phyloP scores from a whole-genome alignment of 106 monocot species.

The Chionographis japonica region DNA sequence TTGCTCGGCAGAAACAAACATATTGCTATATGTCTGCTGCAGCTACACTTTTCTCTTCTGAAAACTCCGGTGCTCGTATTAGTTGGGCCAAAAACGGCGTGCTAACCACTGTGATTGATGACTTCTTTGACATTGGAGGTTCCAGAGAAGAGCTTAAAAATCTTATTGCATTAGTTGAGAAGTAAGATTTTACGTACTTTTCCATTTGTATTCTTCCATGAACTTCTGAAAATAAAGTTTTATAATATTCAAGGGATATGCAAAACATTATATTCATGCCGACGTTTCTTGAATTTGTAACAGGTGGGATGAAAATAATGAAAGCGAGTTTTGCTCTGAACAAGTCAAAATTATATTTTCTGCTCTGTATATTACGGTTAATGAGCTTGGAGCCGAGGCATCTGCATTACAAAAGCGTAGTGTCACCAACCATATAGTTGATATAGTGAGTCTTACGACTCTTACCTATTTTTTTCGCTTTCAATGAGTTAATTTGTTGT shows the following conservation, averaged over 20 bases:
- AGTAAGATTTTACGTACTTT: conserved; percentile 25
- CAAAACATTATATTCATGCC: too few relatives aligned
- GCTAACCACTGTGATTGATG: conserved; percentile 81
- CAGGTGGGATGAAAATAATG: conserved; percentile 62
- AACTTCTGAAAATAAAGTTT: too few relatives aligned
- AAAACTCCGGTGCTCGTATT: conserved; percentile 53
- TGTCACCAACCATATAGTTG: conserved; percentile 53
- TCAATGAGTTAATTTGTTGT: neutral
- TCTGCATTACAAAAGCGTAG: conserved; percentile 44
- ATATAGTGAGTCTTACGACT: conserved; percentile 61
- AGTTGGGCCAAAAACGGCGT: conserved; percentile 80
- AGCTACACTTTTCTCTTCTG: conserved; percentile 51
- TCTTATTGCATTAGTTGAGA: conserved; percentile 53
- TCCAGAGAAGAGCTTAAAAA: conserved; percentile 61
- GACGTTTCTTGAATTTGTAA: neutral
- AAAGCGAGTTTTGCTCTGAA: conserved; percentile 41
- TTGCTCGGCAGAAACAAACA: conserved; percentile 66
- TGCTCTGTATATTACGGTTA: conserved; percentile 53
- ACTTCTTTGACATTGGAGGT: conserved; percentile 92
- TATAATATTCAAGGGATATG: too few relatives aligned
- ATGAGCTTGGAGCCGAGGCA: conserved; percentile 64
- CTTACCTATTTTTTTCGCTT: neutral
- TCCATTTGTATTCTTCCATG: neutral
- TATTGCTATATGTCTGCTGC: conserved; percentile 66
- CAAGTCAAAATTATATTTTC: conserved; percentile 68